Percentiles rank a stretch among this genome's conserved stretches.
Evolutionary conservation across 2,329 filamentous ascomycete genomes (phyloP).

Genomic region (Pleomassaria siparia): DNA sequence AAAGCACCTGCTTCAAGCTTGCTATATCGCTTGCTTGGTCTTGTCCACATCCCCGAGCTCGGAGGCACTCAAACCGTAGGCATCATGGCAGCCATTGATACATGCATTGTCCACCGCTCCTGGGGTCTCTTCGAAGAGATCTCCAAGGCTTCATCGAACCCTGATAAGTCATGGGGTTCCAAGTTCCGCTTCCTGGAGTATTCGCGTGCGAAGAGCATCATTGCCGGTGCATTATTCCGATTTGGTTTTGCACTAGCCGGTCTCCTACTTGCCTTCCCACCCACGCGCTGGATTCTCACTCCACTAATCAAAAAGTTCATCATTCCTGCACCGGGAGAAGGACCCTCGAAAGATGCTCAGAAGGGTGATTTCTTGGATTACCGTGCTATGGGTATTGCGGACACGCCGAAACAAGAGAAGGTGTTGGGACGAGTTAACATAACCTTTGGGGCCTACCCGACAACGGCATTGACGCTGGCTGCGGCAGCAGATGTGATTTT

Average conservation of each 20-base stretch:
- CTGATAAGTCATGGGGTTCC: slow-evolving; percentile 52
- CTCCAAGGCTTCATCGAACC: slow-evolving; percentile 43
- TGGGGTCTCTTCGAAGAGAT: slow-evolving; percentile 54
- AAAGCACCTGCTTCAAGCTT: slow-evolving; percentile 40
- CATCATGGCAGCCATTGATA: slow-evolving; percentile 55
- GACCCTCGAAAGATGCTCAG: slow-evolving; percentile 51
- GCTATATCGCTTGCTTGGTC: slow-evolving; percentile 51
- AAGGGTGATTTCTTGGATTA: slow-evolving; percentile 65
- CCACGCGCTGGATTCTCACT: slow-evolving; percentile 49
- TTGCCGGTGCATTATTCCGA: slow-evolving; percentile 54
- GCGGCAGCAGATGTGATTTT: slow-evolving; percentile 68
- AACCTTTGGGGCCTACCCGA: slow-evolving; percentile 64
- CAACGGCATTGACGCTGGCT: slow-evolving; percentile 65
- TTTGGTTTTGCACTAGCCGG: slow-evolving; percentile 49
- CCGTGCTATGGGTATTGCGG: slow-evolving; percentile 63
- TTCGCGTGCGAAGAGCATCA: slow-evolving; percentile 52
- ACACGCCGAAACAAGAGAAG: slow-evolving; percentile 48
- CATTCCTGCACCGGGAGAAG: slow-evolving; percentile 31
- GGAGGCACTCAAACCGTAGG: slow-evolving; percentile 61
- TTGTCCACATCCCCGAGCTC: slow-evolving; percentile 57
- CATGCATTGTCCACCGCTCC: slow-evolving; percentile 60
- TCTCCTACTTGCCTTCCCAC: slow-evolving; percentile 52
- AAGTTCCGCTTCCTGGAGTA: slow-evolving; percentile 62
- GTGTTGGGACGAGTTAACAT: slow-evolving; percentile 60
- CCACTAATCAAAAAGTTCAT: slow-evolving; percentile 33